Percentiles rank a stretch among this genome's conserved stretches.
These are phyloP conservation scores for Fusarium multiceps DNA, from an alignment of 2,329 filamentous ascomycete species.

Conservation along the genomic window DNA sequence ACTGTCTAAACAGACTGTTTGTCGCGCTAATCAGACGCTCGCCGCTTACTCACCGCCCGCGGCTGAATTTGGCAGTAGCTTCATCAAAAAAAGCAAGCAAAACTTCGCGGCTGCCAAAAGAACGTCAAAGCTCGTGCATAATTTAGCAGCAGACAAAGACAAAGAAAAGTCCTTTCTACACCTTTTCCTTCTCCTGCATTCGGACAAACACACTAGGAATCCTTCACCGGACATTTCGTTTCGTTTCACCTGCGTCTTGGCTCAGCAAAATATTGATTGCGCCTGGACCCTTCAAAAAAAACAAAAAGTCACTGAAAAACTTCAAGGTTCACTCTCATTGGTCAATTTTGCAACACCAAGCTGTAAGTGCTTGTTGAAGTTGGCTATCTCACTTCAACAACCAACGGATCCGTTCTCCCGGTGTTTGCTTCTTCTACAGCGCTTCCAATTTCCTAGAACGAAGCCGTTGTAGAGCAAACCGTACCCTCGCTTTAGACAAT, in stretches of 20 bases:
- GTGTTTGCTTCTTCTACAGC: slow-evolving; percentile 32
- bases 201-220: slow-evolving; percentile 5
- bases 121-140: slow-evolving; percentile 23
- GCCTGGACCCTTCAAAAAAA: slow-evolving; percentile 10
- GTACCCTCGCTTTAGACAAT: slow-evolving; percentile 9
- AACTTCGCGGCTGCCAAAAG: slow-evolving; percentile 18
- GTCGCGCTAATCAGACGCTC: slow-evolving; percentile 35
- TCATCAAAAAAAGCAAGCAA: slow-evolving; percentile 40
- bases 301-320: slow-evolving; percentile 2
- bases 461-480: slow-evolving; percentile 11
- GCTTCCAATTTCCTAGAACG: slow-evolving; percentile 14
- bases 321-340: slow-evolving; percentile 14
- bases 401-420: slow-evolving; percentile 1
- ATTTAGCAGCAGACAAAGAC: slow-evolving; percentile 27
- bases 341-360: slow-evolving; percentile 1
- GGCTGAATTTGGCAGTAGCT: slow-evolving; percentile 38
- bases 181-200: not conserved
- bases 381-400: slow-evolving; percentile 5
- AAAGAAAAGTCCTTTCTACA: slow-evolving; percentile 20
- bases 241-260: slow-evolving; percentile 3
- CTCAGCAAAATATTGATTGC: slow-evolving; percentile 1
- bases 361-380: slow-evolving; percentile 29
- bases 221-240: not conserved
- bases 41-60: slow-evolving; percentile 48
- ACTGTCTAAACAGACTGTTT: slow-evolving; percentile 3